Evolutionary conservation across 371 early-diverging fungal species (phyloP), one percentile per base, ranked within the genome.

Genomic region (Rhizopus stolonifer): DNA sequence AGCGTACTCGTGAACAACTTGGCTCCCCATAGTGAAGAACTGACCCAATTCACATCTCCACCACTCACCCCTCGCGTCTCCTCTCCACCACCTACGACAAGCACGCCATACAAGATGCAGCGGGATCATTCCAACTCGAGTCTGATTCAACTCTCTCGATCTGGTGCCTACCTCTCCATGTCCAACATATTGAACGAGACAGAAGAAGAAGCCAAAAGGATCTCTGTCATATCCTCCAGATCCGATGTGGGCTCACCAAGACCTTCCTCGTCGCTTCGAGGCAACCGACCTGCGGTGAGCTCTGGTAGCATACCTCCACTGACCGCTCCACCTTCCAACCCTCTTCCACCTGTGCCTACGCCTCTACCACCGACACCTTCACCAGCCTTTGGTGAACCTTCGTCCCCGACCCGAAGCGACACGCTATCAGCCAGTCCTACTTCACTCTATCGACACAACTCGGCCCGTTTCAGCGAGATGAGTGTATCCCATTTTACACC

Each of bases 331-430:
- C 78, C 78, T 0, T 72, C 72, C 2, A 72, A 72, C 39, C 75
- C 74, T 33, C 55, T 78, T 23, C 78, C 78, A n/a, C 78, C 78
- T 9, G 63, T 74, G 18, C 78, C 78, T n/a, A 61, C 69, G 5
- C 55, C 65, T 44, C 46, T 67, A 14, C 73, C 69, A 8, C 55
- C 62, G 38, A 46, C 64, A 13, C 70, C 73, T 17, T 49, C 70
- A 8, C 52, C 44, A 1, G 63, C 74, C 15, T 39, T 36, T 11
- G 14, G 52, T 5, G 52, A 57, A 11, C 31, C 39, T 26, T 49
- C 61, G 24, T 31, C 45, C 14, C 45, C 46, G 15, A 17, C 19
- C 5, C 22, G 15, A 11, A 55, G 43, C 6, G 21, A 21, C 7
- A 1, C 21, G 5, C 21, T 53, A 1, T 19, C 40, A 7, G 47